Evolutionary conservation across 2,329 filamentous ascomycete species (phyloP).

Genomic region (Zasmidium citrigriseum): DNA sequence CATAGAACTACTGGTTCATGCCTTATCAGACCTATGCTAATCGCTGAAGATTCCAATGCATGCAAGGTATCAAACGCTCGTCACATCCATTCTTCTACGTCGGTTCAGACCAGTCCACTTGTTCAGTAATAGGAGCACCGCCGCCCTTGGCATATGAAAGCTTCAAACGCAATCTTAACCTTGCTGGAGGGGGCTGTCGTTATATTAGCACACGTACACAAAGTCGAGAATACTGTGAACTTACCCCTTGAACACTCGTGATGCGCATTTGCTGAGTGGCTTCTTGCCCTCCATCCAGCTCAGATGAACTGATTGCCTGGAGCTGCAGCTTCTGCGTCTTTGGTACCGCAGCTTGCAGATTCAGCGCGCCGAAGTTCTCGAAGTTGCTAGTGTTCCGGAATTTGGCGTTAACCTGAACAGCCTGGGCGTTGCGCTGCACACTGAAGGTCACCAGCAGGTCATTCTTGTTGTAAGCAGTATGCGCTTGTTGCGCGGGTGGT

Average conservation of each 20-base stretch:
- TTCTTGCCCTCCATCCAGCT: conserved; percentile 75
- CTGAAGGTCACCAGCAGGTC: conserved; percentile 78
- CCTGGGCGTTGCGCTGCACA: conserved; percentile 78
- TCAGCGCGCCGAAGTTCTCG: conserved; percentile 69
- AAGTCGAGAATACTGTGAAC: conserved; percentile 42
- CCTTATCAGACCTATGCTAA: background rate
- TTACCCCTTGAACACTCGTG: conserved; percentile 81
- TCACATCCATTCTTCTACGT: conserved; percentile 21
- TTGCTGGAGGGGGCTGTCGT: conserved; percentile 65
- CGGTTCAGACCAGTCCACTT: conserved; percentile 95
- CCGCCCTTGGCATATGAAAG: conserved; percentile 75
- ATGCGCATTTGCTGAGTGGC: conserved; percentile 91
- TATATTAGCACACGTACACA: conserved; percentile 12
- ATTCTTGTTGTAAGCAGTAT: conserved; percentile 84
- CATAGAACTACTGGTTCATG: background rate
- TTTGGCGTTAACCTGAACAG: conserved; percentile 77
- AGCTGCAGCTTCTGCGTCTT: conserved; percentile 95
- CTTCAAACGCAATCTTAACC: conserved; percentile 79
- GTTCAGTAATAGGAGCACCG: conserved; percentile 74
- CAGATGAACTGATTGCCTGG: conserved; percentile 80
- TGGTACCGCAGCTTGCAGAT: conserved; percentile 90
- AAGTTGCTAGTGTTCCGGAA: conserved; percentile 72
- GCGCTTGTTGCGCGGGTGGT: conserved; percentile 49
- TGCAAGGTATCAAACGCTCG: background rate
- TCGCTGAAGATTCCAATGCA: conserved; percentile 1